These are phyloP conservation scores for Prinsepia uniflora DNA, from an alignment of 306 rosid species.

Conservation along the genomic window DNA sequence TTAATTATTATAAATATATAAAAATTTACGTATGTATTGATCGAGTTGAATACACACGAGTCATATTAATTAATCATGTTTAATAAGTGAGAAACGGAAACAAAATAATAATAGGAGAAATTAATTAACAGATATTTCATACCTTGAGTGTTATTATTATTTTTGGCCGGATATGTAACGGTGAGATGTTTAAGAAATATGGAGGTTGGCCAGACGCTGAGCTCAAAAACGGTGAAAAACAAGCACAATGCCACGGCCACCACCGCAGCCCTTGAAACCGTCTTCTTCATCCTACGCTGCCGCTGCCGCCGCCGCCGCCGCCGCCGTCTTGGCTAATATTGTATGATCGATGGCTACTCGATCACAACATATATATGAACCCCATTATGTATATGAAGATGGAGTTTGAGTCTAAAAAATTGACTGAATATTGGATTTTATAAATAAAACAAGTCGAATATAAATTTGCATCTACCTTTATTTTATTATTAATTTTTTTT, in stretches of 20 bases:
- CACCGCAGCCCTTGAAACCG: neutral
- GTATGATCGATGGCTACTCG: no score
- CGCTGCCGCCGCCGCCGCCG: no score
- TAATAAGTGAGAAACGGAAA: neutral
- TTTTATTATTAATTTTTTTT: no score
- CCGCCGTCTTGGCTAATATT: no score
- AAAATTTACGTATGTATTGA: no score
- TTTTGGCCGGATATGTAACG: constrained; percentile 15
- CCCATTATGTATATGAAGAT: neutral
- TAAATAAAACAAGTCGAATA: no score
- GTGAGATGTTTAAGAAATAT: neutral
- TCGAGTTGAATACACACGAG: neutral
- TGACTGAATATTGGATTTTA: no score
- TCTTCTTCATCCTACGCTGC: constrained; percentile 3
- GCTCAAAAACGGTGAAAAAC: constrained; percentile 2
- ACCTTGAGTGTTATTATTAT: constrained; percentile 3
- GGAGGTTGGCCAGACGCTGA: constrained; percentile 16
- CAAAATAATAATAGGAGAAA: no score
- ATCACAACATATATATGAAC: neutral
- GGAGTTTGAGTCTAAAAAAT: neutral
- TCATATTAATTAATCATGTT: neutral
- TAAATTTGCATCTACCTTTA: no score
- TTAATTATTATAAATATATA: no score
- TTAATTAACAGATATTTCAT: neutral
- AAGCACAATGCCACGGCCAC: constrained; percentile 8